Evolutionary conservation across 2,329 filamentous ascomycete genomes (phyloP).

Genomic region (Chaetoscypha palmicola): DNA sequence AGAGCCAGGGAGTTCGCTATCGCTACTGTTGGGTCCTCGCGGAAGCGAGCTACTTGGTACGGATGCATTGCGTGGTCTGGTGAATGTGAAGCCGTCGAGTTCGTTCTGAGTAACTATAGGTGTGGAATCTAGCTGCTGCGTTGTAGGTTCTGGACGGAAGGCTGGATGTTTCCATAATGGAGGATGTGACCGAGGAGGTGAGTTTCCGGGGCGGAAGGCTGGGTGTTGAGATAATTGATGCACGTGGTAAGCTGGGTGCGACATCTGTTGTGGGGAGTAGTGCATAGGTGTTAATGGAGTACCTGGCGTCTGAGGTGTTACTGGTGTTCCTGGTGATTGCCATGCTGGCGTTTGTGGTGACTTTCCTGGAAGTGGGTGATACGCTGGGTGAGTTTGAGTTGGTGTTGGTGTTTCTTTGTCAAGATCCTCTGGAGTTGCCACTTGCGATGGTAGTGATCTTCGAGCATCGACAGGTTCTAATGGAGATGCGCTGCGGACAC

Average conservation of each 20-base stretch:
- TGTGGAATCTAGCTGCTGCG: constrained; percentile 6
- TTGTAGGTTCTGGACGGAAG: background rate
- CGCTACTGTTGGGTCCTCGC: no score
- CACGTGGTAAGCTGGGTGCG: constrained; percentile 19
- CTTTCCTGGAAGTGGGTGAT: constrained; percentile 12
- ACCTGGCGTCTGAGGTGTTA: constrained; percentile 3
- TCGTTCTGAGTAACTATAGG: constrained; percentile 9
- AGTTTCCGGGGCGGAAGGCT: constrained; percentile 12
- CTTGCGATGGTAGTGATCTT: background rate
- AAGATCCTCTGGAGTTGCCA: background rate
- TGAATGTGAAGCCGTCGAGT: constrained; percentile 5
- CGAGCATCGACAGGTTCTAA: background rate
- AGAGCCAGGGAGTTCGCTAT: constrained; percentile 1
- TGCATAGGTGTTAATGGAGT: constrained; percentile 13
- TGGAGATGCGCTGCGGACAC: background rate
- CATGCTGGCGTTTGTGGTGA: constrained; percentile 9
- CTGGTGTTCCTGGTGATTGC: constrained; percentile 1
- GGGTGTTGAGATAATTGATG: constrained; percentile 17
- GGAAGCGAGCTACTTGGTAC: no score
- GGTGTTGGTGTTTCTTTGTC: constrained; percentile 10
- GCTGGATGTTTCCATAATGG: constrained; percentile 6
- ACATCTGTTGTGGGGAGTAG: constrained; percentile 9
- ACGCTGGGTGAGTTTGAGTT: constrained; percentile 16
- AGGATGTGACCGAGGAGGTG: constrained; percentile 6
- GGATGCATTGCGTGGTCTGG: background rate